Conservation (phyloP, 2,329 filamentous ascomycete species). For the Aspergillus tanneri region DNA sequence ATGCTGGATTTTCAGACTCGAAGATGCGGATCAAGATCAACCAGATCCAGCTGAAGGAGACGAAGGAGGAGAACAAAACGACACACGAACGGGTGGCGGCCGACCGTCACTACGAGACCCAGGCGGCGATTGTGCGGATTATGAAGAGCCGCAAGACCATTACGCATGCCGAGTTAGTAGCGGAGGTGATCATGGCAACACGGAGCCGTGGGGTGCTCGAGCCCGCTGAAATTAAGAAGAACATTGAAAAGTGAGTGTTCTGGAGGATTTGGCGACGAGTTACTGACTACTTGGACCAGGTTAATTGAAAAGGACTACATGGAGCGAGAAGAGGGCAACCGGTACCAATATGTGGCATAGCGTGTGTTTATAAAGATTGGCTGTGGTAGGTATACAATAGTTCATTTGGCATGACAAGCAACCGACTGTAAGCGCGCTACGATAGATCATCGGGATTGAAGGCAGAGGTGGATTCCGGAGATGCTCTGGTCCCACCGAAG, state of each 20-base stretch:
- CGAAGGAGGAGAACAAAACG: constrained; percentile 88
- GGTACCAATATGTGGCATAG: constrained; percentile 70
- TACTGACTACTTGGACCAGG: constrained; percentile 44
- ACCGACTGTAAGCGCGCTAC: too few species aligned
- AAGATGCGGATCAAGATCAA: constrained; percentile 97
- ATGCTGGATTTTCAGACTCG: constrained; percentile 70
- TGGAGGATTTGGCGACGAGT: not conserved
- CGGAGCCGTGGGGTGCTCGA: constrained; percentile 83
- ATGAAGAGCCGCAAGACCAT: constrained; percentile 94
- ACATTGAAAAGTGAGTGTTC: constrained; percentile 82
- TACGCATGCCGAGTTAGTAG: constrained; percentile 79
- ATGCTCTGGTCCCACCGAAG: constrained; percentile 14
- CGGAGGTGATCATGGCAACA: constrained; percentile 89
- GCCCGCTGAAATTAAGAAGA: constrained; percentile 85
- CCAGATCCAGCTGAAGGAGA: constrained; percentile 96
- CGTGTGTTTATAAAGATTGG: constrained; percentile 4
- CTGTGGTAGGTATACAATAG: not conserved
- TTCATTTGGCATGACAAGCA: constrained; percentile 1
- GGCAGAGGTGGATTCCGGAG: constrained; percentile 15
- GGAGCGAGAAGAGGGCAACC: constrained; percentile 68
- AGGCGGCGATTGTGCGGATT: constrained; percentile 93
- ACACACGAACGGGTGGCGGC: constrained; percentile 87
- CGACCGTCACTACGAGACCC: constrained; percentile 92
- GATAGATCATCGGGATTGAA: too few species aligned
- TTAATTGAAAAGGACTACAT: constrained; percentile 93